Base-by-base conservation (phyloP, 306 rosid genomes). In the Medicago arabica region DNA sequence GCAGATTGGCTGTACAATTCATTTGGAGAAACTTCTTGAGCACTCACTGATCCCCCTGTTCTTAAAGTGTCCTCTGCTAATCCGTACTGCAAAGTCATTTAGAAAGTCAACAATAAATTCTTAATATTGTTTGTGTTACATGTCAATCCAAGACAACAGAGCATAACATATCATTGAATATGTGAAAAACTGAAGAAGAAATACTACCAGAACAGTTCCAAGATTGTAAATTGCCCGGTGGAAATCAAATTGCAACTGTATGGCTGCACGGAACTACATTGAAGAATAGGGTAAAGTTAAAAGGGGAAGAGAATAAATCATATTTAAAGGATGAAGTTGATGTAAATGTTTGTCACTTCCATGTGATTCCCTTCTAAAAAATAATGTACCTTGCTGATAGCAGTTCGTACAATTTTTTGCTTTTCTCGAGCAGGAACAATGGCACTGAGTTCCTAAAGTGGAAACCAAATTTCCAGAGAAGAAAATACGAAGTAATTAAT, bases 221-320 rank as follows among this genome's bases (percentile, higher is more conserved):
- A 96, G 98, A 80, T 92, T 96, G 92, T 96, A 96, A 77, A 96
- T 92, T 77, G 99, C 99, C 79, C 99, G 92, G 85, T 96, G 98
- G 83, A 96, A 96, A 86, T 96, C 99, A 88, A 89, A 96, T 61
- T 96, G 99, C 90, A 96, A 90, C 80, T 86, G 97, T 74, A 96
- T 96, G 78, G 99, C 99, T 11, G 96, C 90, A 25, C 99, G 99
- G 75, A 96, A 96, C 99, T 96, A 91, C 91, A 89, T 57, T 75
- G 61, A 76, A 84, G 81, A 83, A 80, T 39, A 85, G 36, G 57
- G 62, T 14, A 72, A 77, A 67, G 59, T 28, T 75, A 80, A 72
- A 50, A 67, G 25, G 44, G 50, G 65, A 70, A 54, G 78, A 53
- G 40, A 60, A 43, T 43, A 23, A 21, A 69, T n/a, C 36, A 73